Percentiles rank a stretch among this genome's conserved stretches.
These are phyloP conservation scores for Oryza coarctata DNA, from an alignment of 176 grass and related monocot species.

Conservation along the genomic window DNA sequence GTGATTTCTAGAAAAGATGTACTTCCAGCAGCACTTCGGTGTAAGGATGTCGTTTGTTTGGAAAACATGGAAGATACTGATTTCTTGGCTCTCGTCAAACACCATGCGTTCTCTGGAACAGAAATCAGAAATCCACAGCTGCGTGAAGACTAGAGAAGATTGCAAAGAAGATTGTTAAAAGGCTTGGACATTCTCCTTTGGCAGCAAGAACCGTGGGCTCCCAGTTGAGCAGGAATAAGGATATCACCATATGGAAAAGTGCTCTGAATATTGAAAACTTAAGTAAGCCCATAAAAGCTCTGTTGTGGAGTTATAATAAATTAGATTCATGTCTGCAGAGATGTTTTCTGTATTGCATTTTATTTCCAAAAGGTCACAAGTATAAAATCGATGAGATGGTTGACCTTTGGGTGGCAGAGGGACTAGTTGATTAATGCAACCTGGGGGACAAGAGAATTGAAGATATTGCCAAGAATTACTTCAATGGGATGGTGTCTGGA, in stretches of 20 bases:
- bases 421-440: neutral
- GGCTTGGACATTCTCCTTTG: constrained; percentile 23
- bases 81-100: constrained; percentile 24
- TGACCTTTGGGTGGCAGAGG: neutral
- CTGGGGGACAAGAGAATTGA: neutral
- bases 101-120: constrained; percentile 12
- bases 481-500: neutral
- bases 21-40: neutral
- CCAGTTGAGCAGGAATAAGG: neutral
- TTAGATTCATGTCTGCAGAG: constrained; percentile 18
- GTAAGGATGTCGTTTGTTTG: neutral
- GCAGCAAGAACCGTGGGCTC: constrained; percentile 15
- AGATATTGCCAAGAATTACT: neutral
- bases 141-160: neutral
- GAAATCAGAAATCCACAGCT: neutral
- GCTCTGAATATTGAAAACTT: neutral
- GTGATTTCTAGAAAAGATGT: neutral
- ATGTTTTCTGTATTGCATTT: neutral
- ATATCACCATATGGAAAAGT: neutral
- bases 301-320: constrained; percentile 27
- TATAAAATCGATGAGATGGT: neutral
- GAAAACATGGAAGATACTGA: neutral
- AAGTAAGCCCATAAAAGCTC: neutral
- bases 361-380: constrained; percentile 11
- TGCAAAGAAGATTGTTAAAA: neutral